These are phyloP conservation scores for Skeletonema costatum DNA, from an alignment of 108 stramenopile species.

Conservation along the genomic window DNA sequence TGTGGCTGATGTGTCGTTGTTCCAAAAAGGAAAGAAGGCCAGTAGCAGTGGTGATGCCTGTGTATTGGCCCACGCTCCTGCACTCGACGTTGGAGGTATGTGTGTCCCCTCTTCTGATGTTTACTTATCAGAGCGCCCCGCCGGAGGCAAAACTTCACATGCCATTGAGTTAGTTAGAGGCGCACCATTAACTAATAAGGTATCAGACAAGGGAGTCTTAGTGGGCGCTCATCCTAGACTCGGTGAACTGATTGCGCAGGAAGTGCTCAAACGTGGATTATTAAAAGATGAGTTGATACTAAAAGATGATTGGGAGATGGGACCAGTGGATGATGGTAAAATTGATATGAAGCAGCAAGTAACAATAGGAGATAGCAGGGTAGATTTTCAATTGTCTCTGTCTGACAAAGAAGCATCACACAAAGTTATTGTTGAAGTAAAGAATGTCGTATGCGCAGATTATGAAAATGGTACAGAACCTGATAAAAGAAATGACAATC, in stretches of 20 bases:
- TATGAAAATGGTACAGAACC: constrained; percentile 37
- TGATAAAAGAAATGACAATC: constrained; percentile 13
- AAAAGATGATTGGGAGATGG: constrained; percentile 22
- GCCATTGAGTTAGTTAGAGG: constrained; percentile 43
- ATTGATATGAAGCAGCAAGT: constrained; percentile 33
- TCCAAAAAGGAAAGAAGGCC: neutral
- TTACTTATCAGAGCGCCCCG: constrained; percentile 21
- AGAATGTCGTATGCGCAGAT: constrained; percentile 53
- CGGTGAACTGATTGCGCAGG: constrained; percentile 34
- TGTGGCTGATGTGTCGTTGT: constrained; percentile 44
- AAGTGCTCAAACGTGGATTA: constrained; percentile 37
- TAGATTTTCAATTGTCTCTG: constrained; percentile 40
- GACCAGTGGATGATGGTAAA: constrained; percentile 16
- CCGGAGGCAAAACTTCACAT: constrained; percentile 53
- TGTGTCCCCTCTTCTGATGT: constrained; percentile 32
- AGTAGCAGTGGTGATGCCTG: neutral
- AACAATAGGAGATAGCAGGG: constrained; percentile 41
- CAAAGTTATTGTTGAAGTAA: constrained; percentile 43
- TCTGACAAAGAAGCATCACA: constrained; percentile 1
- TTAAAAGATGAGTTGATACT: constrained; percentile 21
- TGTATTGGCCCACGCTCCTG: constrained; percentile 46
- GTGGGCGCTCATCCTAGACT: constrained; percentile 50
- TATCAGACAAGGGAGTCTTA: constrained; percentile 15
- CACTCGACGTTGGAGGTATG: constrained; percentile 50
- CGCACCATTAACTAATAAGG: neutral